A percentile compares a stretch with the other conserved stretches of the same genome.
Evolutionary conservation across 352 stramenopile genomes (phyloP).

Genomic region (Pythium rishiriense): DNA sequence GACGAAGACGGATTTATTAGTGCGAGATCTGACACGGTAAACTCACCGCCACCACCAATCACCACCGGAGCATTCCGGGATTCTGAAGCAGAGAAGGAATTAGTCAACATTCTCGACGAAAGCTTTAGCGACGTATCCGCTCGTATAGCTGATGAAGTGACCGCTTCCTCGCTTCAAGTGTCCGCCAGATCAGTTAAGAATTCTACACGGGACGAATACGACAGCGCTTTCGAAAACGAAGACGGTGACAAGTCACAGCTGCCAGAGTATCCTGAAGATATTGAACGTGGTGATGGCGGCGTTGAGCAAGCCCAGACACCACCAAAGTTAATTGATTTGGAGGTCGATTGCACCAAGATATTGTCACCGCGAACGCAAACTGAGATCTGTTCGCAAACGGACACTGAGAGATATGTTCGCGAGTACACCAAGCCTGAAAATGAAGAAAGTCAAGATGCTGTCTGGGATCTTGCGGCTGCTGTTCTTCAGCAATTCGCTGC

Average conservation of each 20-base stretch:
- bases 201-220: slow-evolving; percentile 35
- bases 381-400: neutral
- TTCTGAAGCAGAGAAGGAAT: slow-evolving; percentile 32
- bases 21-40: neutral
- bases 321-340: neutral
- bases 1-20: slow-evolving; percentile 5
- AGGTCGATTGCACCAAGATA: neutral
- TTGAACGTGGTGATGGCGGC: neutral
- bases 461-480: slow-evolving; percentile 12
- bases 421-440: neutral
- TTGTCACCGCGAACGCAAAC: too few relatives aligned
- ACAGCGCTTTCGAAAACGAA: slow-evolving; percentile 58
- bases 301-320: neutral
- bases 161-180: neutral
- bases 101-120: slow-evolving; percentile 64
- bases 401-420: neutral
- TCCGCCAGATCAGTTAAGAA: slow-evolving; percentile 10
- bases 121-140: slow-evolving; percentile 25
- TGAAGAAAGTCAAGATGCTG: neutral
- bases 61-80: neutral
- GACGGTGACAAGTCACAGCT: slow-evolving; percentile 18
- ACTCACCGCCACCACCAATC: neutral
- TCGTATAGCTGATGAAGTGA: neutral
- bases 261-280: neutral
- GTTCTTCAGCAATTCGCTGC: neutral